Base-by-base conservation (phyloP, 768 basidiomycete species). In the Dacryopinax spathularia region DNA sequence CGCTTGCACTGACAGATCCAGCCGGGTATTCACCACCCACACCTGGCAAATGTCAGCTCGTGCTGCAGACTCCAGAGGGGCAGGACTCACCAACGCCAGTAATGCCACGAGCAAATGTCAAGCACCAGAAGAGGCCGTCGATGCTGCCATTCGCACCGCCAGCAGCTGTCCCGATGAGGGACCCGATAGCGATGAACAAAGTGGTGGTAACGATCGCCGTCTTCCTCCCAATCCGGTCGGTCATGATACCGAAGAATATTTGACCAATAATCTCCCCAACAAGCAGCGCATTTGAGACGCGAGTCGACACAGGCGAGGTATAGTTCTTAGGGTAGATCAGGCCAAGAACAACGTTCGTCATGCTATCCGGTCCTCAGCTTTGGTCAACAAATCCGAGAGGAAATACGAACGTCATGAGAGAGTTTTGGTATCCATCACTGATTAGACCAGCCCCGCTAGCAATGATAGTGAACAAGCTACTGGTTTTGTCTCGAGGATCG, bases 21-120 rank as follows among this genome's bases (percentile, higher is more conserved):
- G 84, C 85, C 0, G 87, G 87, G 72, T 89, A 89, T 74, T 89
- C 87, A 27, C 87, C 87, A 34, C 86, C 86, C 13, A 87, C 86
- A 64, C 87, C 87, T 79, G 85, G 62, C 20, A 37, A 61, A 18
- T n/a, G 29, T 15, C 7, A 63, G 33, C 37, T 15, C 16, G 35
- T 18, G 22, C n/a, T 59, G 43, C 68, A 36, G 63, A 43, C 35
- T 12, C n/a, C 33, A 34, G 59, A 29, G 29, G 18, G 22, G 60
- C 44, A 36, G 27, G 27, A 39, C 71, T 81, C 69, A 66, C 84
- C 84, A 48, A 86, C 73, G 20, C 85, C 85, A 27, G 85, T 86
- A 34, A 88, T 78, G 39, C 88, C 88, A 63, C 87, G 77, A 16
- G 86, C 83, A 66, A 88, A 71, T 0, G 86, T 87, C 69, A 89